These are phyloP conservation scores for Coemansia sp. DNA, from an alignment of 192 early-diverging fungal genomes.

Conservation along the genomic window DNA sequence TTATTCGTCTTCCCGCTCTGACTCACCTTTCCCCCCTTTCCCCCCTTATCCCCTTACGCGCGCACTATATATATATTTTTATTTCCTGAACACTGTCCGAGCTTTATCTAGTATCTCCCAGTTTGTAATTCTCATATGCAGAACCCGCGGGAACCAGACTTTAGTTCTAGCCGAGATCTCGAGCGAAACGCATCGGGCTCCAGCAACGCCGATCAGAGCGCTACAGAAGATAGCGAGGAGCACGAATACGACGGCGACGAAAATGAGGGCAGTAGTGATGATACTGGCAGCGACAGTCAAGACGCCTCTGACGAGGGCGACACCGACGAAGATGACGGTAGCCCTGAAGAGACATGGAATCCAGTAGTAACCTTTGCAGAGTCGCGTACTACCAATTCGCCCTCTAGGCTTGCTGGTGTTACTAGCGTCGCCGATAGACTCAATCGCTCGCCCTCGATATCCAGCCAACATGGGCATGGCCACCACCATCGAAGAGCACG, in stretches of 20 bases:
- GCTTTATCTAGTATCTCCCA: neutral
- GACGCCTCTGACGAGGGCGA: neutral
- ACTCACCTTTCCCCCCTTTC: neutral
- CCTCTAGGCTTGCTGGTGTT: neutral
- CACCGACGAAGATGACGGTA: neutral
- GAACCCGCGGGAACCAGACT: neutral
- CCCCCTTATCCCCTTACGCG: neutral
- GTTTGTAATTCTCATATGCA: neutral
- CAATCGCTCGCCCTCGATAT: neutral
- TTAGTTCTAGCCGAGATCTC: neutral
- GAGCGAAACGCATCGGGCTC: neutral
- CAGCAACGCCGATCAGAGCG: conserved; percentile 36
- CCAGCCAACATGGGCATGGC: neutral
- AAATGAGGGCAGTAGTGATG: conserved; percentile 19
- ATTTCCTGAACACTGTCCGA: neutral
- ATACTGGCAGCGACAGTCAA: neutral
- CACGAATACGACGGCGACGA: neutral
- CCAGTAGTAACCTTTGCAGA: conserved; percentile 50
- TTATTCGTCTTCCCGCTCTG: neutral
- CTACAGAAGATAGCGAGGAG: conserved; percentile 57
- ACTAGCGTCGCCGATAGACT: neutral
- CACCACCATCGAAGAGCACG: conserved; percentile 6
- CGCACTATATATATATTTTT: neutral
- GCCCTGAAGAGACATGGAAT: conserved; percentile 26
- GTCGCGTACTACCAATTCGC: conserved; percentile 4